Base-by-base conservation (phyloP, 768 basidiomycete species). In the Astraeus odoratus region DNA sequence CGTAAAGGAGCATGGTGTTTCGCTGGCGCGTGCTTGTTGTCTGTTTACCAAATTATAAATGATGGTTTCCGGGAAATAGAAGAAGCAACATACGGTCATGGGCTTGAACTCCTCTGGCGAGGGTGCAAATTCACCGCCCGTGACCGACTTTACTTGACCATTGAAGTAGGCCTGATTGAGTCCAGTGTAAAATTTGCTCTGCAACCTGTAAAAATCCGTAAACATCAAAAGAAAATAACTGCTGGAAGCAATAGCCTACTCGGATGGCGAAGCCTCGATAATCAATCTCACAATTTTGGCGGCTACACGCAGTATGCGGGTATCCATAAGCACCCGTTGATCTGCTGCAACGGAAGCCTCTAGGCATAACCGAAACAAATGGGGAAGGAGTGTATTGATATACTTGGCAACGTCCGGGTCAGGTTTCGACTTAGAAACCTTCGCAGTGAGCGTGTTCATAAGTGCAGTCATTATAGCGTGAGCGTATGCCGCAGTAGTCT, bases 321-420 rank as follows among this genome's bases (percentile, higher is more conserved):
- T 55, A 51, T 80, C 74, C n/a, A 57, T 25, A 16, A 60, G 29
- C 4, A 71, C 64, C 8, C 49, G 51, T 15, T 52, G 50, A 33
- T 52, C 49, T 24, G 51, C 54, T 33, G 49, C 44, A 12, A 67
- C 46, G 1, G 73, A 65, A 9, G 71, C 70, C 29, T 61, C 57
- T n/a, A 80, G 56, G 43, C 78, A 74, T 24, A 95, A 60, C 40
- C 79, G 78, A 55, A 80, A 89, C 4, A 98, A 56, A 23, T 75
- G 68, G 13, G 85, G 80, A 2, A 93, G 73, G 1, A 98, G 67
- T 16, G 72, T 71, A 51, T 96, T 88, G 27, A 84, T 72, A 56
- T 92, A 91, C 63, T 86, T 90, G 0, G 76, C 65, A 15, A 97
- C 73, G 57, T 98, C 96, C 0, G 66, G 57, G 59, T 95, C 80